A percentile compares a stretch with the other conserved stretches of the same genome.
Evolutionary conservation across 345 rosid species (phyloP).

Genomic region (Kernera saxatilis): DNA sequence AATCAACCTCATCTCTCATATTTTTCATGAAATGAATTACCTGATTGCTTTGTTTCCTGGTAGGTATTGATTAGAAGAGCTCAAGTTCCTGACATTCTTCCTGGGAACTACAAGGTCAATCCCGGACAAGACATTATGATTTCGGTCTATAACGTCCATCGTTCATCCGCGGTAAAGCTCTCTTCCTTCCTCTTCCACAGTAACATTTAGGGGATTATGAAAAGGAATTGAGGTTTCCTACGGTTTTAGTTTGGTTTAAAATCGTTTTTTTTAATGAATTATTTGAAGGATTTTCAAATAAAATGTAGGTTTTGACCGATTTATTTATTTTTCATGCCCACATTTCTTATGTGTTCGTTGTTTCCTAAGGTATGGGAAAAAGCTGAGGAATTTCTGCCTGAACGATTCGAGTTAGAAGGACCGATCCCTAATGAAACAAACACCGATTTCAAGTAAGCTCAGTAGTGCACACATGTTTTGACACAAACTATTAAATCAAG

Average conservation of each 20-base stretch:
- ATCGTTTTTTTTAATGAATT: too few species aligned
- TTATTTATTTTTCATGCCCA: too few species aligned
- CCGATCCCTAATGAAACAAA: constrained; percentile 86
- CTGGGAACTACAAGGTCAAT: constrained; percentile 83
- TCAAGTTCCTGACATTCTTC: constrained; percentile 75
- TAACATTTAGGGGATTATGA: not conserved
- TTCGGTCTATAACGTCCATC: constrained; percentile 91
- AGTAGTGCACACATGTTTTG: not conserved
- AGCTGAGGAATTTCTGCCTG: constrained; percentile 85
- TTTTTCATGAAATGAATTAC: not conserved
- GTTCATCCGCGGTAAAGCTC: constrained; percentile 58
- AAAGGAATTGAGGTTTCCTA: too few species aligned
- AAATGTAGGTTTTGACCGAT: too few species aligned
- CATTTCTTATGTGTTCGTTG: not conserved
- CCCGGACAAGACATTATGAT: constrained; percentile 96
- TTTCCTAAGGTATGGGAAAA: constrained; percentile 84
- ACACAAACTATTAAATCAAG: not conserved
- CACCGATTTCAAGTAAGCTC: constrained; percentile 73
- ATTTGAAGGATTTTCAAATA: too few species aligned
- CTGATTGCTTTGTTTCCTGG: not conserved
- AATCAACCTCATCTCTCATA: constrained; percentile 1
- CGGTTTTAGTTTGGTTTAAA: too few species aligned
- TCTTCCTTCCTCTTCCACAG: not conserved
- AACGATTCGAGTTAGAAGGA: constrained; percentile 71
- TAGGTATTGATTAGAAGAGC: constrained; percentile 94